Conservation (phyloP, 2,329 filamentous ascomycete genomes). For the Xylaria multiplex region DNA sequence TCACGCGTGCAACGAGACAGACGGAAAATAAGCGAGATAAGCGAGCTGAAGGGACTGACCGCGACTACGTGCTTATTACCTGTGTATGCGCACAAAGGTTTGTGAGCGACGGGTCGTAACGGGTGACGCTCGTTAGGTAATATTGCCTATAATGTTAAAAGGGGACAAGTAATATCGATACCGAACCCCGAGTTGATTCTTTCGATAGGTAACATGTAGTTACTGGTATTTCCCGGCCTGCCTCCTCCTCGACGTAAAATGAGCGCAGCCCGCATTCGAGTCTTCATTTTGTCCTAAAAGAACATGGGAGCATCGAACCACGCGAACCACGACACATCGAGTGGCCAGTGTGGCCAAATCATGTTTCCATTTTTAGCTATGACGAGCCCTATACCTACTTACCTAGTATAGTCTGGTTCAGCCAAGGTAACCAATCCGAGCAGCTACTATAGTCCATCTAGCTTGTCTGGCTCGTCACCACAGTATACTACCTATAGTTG, state of each 20-base stretch:
- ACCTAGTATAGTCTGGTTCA: slow-evolving; percentile 1
- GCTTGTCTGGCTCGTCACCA: slow-evolving; percentile 9
- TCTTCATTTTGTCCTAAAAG: background rate
- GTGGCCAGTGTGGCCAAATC: slow-evolving; percentile 7
- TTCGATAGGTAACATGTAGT: too few relatives aligned
- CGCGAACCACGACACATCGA: slow-evolving; percentile 5
- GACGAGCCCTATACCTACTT: slow-evolving; percentile 15
- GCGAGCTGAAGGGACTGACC: slow-evolving; percentile 28
- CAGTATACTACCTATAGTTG: too few relatives aligned
- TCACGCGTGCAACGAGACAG: background rate
- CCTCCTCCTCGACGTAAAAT: background rate
- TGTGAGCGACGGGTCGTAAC: background rate
- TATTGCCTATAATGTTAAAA: too few relatives aligned
- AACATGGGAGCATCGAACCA: slow-evolving; percentile 11
- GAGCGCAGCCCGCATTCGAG: background rate
- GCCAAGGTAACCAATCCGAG: background rate
- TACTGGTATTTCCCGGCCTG: too few relatives aligned
- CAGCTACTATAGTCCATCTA: background rate
- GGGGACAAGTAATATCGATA: too few relatives aligned
- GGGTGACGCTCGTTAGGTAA: background rate
- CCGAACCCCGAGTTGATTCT: too few relatives aligned
- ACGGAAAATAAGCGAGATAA: slow-evolving; percentile 28
- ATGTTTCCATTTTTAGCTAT: slow-evolving; percentile 32
- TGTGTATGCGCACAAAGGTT: background rate
- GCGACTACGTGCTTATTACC: background rate